These are phyloP conservation scores for Solanum hybrid DNA, from an alignment of 305 asterid genomes.

Conservation along the genomic window DNA sequence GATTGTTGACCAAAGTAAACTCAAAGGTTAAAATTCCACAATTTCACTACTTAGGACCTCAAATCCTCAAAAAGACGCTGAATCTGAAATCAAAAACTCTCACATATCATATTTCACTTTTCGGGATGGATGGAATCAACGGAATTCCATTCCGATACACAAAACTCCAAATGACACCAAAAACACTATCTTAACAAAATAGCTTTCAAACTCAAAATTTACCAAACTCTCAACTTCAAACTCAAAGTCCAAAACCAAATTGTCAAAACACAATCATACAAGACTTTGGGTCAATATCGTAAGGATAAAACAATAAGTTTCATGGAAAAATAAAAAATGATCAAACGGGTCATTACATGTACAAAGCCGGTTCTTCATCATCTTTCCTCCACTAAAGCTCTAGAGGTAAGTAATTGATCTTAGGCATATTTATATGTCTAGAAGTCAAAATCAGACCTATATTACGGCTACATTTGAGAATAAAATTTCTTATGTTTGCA, in stretches of 20 bases:
- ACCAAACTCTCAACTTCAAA: neutral
- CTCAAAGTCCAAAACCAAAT: neutral
- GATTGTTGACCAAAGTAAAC: neutral
- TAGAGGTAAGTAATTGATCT: neutral
- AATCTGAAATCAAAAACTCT: neutral
- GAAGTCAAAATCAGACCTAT: neutral
- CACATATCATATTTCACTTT: neutral
- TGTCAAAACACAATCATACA: neutral
- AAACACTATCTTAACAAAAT: neutral
- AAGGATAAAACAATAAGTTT: neutral
- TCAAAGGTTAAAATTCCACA: neutral
- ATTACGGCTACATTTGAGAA: neutral
- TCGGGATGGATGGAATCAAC: neutral
- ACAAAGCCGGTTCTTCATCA: neutral
- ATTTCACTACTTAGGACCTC: neutral
- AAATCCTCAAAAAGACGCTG: neutral
- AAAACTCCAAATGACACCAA: neutral
- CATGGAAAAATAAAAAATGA: neutral
- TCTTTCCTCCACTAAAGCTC: neutral
- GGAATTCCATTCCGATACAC: neutral
- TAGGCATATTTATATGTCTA: neutral
- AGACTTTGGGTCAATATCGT: neutral
- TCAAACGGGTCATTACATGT: neutral
- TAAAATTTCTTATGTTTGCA: neutral
- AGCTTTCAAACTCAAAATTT: neutral